Evolutionary conservation across 805 yeast species (phyloP).

Genomic region (Cyberlindnera galapagoensis): DNA sequence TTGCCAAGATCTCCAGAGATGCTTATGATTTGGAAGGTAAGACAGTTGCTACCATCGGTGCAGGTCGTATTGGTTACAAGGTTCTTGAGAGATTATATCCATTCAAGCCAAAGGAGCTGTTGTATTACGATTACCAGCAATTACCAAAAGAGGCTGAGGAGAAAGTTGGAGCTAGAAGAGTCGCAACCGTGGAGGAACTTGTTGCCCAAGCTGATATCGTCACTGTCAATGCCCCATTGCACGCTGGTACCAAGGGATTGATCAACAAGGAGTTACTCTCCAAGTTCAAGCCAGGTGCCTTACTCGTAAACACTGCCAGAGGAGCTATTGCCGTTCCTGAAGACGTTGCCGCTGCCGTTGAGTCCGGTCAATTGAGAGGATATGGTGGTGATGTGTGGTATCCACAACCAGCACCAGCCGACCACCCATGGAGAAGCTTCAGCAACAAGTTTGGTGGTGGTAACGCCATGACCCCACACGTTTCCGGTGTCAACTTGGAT

Average conservation of each 20-base stretch:
- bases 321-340: conserved; percentile 72
- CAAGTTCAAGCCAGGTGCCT: conserved; percentile 67
- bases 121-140: conserved; percentile 70
- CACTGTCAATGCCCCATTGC: conserved; percentile 73
- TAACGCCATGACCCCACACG: conserved; percentile 82
- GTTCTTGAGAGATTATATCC: conserved; percentile 66
- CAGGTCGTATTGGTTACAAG: conserved; percentile 75
- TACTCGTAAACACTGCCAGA: conserved; percentile 74
- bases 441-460: conserved; percentile 63
- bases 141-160: conserved; percentile 53
- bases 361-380: conserved; percentile 63
- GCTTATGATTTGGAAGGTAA: conserved; percentile 72
- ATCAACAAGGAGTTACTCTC: conserved; percentile 59
- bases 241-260: conserved; percentile 60
- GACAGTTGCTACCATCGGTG: conserved; percentile 74
- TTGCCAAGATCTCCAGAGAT: conserved; percentile 68
- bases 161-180: conserved; percentile 54
- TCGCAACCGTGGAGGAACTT: conserved; percentile 55
- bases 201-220: conserved; percentile 65
- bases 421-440: conserved; percentile 75
- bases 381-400: conserved; percentile 86
- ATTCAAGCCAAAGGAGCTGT: conserved; percentile 66
- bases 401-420: conserved; percentile 77
- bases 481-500: conserved; percentile 73
- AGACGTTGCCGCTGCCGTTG: conserved; percentile 70